Percentiles rank a stretch among this genome's conserved stretches.
Evolutionary conservation across 805 yeast species (phyloP).

Genomic region (Saccharomycopsis microspora): DNA sequence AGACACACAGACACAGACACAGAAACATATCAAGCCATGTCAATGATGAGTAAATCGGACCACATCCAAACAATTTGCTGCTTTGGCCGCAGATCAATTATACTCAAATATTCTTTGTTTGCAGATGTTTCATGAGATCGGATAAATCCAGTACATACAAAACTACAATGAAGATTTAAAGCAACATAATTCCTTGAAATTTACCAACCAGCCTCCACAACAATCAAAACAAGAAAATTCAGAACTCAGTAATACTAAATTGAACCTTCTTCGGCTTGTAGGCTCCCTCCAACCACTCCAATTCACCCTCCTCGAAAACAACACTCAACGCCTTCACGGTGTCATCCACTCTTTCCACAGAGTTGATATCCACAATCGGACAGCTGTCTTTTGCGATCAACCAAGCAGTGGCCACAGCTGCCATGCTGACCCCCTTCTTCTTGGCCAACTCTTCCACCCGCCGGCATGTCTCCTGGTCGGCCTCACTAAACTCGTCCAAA

Average conservation of each 20-base stretch:
- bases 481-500: slow-evolving; percentile 18
- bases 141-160: too few relatives aligned
- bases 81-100: too few relatives aligned
- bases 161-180: too few relatives aligned
- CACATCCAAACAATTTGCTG: too few relatives aligned
- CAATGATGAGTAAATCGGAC: too few relatives aligned
- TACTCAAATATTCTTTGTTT: too few relatives aligned
- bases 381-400: slow-evolving; percentile 34
- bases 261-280: neutral
- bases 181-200: too few relatives aligned
- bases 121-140: too few relatives aligned
- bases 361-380: slow-evolving; percentile 47
- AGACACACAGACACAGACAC: too few relatives aligned
- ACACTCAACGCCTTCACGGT: slow-evolving; percentile 32
- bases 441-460: slow-evolving; percentile 47
- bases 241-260: neutral
- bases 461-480: slow-evolving; percentile 27
- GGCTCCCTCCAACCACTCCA: slow-evolving; percentile 7
- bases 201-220: too few relatives aligned
- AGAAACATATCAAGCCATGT: too few relatives aligned
- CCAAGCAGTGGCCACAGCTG: slow-evolving; percentile 46
- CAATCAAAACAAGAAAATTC: too few relatives aligned
- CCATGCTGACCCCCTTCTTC: slow-evolving; percentile 38
- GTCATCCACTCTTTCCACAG: slow-evolving; percentile 40
- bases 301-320: slow-evolving; percentile 22